Conservation (phyloP, 2,329 filamentous ascomycete species). For the Pyrenophora graminea region DNA sequence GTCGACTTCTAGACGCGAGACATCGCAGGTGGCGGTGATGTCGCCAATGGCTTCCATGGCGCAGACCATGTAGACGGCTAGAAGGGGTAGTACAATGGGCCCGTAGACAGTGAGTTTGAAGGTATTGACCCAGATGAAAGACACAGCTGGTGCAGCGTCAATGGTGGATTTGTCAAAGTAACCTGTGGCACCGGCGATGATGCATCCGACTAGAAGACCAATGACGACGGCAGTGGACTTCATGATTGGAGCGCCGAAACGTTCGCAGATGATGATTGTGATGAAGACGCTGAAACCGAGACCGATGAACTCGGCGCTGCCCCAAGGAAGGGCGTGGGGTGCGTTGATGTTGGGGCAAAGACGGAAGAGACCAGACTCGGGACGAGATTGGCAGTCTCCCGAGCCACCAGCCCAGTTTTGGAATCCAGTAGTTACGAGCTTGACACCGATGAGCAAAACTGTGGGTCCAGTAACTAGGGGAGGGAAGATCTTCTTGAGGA, state of each 20-base stretch:
- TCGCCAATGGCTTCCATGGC: constrained; percentile 81
- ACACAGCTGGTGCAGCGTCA: constrained; percentile 69
- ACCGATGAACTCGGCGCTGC: constrained; percentile 75
- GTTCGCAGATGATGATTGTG: constrained; percentile 78
- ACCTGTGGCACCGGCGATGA: constrained; percentile 75
- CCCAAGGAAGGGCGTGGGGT: constrained; percentile 75
- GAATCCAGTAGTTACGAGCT: constrained; percentile 72
- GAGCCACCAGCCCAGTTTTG: constrained; percentile 78
- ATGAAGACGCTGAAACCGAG: constrained; percentile 80
- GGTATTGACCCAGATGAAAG: constrained; percentile 79
- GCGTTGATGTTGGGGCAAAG: constrained; percentile 66
- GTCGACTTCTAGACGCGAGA: constrained; percentile 74
- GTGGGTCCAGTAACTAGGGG: constrained; percentile 74
- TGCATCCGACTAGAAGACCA: constrained; percentile 74
- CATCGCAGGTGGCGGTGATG: constrained; percentile 80
- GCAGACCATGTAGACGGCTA: constrained; percentile 67
- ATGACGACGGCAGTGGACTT: constrained; percentile 77
- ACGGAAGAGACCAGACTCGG: constrained; percentile 59
- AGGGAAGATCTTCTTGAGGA: constrained; percentile 75
- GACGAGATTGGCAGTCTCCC: constrained; percentile 58
- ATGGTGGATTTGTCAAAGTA: constrained; percentile 79
- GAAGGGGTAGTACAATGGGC: constrained; percentile 71
- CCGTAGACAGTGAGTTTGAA: constrained; percentile 74
- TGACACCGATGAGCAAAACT: constrained; percentile 72
- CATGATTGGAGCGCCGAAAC: constrained; percentile 83